These are phyloP conservation scores for Chrysanthemum seticuspe DNA, from an alignment of 129 eudicot species.

Conservation along the genomic window DNA sequence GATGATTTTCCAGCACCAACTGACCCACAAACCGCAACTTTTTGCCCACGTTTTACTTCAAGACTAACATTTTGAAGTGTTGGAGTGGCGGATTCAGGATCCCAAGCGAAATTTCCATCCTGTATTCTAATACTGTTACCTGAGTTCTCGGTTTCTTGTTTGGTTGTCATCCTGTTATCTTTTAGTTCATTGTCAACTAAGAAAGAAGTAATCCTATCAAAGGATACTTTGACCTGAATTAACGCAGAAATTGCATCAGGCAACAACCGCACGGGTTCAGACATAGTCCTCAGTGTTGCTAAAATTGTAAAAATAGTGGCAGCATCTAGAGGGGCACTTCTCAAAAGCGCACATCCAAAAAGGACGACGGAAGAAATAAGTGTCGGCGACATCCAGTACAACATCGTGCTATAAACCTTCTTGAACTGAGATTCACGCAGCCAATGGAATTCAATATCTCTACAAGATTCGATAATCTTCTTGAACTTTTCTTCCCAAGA, in stretches of 20 bases:
- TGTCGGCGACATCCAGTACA: constrained; percentile 73
- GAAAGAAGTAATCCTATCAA: constrained; percentile 59
- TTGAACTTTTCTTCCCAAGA: constrained; percentile 80
- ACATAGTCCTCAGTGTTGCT: constrained; percentile 57
- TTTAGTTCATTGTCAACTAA: constrained; percentile 63
- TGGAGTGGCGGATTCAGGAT: constrained; percentile 32
- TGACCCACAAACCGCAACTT: constrained; percentile 62
- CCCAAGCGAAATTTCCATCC: constrained; percentile 49
- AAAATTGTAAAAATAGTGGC: constrained; percentile 61
- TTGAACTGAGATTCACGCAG: constrained; percentile 37
- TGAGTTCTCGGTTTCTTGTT: constrained; percentile 10
- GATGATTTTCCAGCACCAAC: constrained; percentile 81
- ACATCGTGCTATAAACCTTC: constrained; percentile 37
- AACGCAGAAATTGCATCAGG: constrained; percentile 68
- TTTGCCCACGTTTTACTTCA: constrained; percentile 38
- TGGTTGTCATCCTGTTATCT: constrained; percentile 21
- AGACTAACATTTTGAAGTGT: constrained; percentile 40
- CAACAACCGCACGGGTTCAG: constrained; percentile 64
- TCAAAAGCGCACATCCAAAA: constrained; percentile 46
- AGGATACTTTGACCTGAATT: constrained; percentile 71
- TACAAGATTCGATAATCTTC: constrained; percentile 38
- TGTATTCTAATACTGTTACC: constrained; percentile 32
- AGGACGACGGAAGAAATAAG: constrained; percentile 53
- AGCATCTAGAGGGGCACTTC: constrained; percentile 62
- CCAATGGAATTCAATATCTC: constrained; percentile 61